Evolutionary conservation across 345 rosid genomes (phyloP), one percentile per base, ranked within the genome.

Genomic region (Lepidium africanum): DNA sequence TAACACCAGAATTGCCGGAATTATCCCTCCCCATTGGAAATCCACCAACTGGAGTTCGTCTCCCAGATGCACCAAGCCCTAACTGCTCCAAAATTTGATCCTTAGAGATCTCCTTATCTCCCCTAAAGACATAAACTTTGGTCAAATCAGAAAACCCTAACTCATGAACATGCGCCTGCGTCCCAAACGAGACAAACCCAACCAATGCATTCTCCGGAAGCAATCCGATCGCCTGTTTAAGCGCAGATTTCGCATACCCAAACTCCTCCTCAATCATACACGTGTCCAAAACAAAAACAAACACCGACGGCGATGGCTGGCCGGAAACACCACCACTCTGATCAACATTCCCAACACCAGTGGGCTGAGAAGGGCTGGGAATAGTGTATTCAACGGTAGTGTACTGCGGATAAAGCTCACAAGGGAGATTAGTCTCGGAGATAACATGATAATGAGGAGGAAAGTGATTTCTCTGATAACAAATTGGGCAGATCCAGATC

Each of bases 401-500:
- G 59, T 77, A 94, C 42, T 91, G 96, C 6, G 90, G 83, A 79
- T 89, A 94, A 43, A 94, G 90, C 80, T 95, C 99, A 42, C 91
- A 83, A 30, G 96, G 96, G 51, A 91, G 82, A 76, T 91, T 89
- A 13, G 90, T 85, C 61, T 91, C 97, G 35, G 99, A 95, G 81
- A 95, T 89, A 74, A 73, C 74, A 47, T 83, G 70, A 60, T 95
- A 95, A 60, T 91, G 91, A 10, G 93, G 86, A 11, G 99, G 97
- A 55, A 95, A 91, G 56, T 86, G 91, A 61, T 86, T 95, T 32
- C 99, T 87, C 68, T 89, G 96, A 77, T 55, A 95, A 38, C 99
- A 95, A 79, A 95, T 83, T 5, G 97, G 97, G 59, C 99, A 95
- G 88, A 87, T 95, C 99, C 99, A 95, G 87, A 91, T 85, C 96